Conservation (phyloP, 2,329 filamentous ascomycete genomes). For the Pezicula neosporulosa region DNA sequence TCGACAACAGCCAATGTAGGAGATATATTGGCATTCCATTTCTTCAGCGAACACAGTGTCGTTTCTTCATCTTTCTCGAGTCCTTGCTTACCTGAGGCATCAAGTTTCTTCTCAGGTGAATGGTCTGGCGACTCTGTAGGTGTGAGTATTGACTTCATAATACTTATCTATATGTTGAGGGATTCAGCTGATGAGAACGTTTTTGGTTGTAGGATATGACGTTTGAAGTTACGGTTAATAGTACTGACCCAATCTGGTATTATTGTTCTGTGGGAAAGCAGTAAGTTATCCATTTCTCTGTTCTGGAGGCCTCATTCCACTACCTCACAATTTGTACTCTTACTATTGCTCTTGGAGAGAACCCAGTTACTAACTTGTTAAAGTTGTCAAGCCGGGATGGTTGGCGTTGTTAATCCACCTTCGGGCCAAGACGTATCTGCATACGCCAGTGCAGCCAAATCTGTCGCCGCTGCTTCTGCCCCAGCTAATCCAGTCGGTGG, state of each 20-base stretch:
- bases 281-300: too few relatives aligned
- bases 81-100: background rate
- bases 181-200: background rate
- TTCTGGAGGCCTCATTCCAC: too few relatives aligned
- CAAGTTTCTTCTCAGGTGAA: conserved; percentile 1
- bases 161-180: background rate
- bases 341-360: too few relatives aligned
- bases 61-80: background rate
- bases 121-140: background rate
- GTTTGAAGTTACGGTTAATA: conserved; percentile 26
- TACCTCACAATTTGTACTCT: too few relatives aligned
- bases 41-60: conserved; percentile 12
- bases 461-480: conserved; percentile 1
- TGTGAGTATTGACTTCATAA: background rate
- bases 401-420: conserved; percentile 37
- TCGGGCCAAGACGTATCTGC: conserved; percentile 6
- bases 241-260: conserved; percentile 37
- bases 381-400: conserved; percentile 37
- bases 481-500: conserved; percentile 12
- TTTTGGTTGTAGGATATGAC: conserved; percentile 11
- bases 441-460: conserved; percentile 8
- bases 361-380: too few relatives aligned
- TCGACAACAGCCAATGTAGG: conserved; percentile 29
- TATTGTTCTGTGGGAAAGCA: conserved; percentile 37
- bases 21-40: conserved; percentile 29